These are phyloP conservation scores for Yamadazyma endophytica DNA, from an alignment of 805 yeast species.

Conservation along the genomic window DNA sequence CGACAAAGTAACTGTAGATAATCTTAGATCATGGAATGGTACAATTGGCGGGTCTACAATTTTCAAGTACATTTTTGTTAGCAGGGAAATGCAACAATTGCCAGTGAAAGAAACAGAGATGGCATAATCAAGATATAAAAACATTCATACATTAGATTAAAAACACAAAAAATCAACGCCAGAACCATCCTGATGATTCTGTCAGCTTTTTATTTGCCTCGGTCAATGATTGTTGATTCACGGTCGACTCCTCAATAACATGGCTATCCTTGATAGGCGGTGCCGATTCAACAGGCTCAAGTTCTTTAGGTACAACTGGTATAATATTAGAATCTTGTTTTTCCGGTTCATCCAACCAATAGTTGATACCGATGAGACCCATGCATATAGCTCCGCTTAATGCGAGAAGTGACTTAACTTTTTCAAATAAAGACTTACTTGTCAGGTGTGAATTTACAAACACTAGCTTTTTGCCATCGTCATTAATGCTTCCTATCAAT, in stretches of 20 bases:
- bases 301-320: neutral
- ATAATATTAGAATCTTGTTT: neutral
- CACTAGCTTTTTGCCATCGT: slow-evolving; percentile 10
- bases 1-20: slow-evolving; percentile 52
- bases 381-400: slow-evolving; percentile 21
- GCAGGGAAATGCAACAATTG: slow-evolving; percentile 22
- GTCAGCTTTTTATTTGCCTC: slow-evolving; percentile 1
- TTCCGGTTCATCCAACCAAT: slow-evolving; percentile 11
- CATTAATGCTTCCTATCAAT: slow-evolving; percentile 44
- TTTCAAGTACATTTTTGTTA: slow-evolving; percentile 45
- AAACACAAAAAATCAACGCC: slow-evolving; percentile 6
- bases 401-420: slow-evolving; percentile 20
- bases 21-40: slow-evolving; percentile 75
- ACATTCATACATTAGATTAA: neutral
- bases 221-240: neutral
- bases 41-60: slow-evolving; percentile 71
- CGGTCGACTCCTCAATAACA: neutral
- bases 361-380: slow-evolving; percentile 18
- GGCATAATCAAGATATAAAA: slow-evolving; percentile 8
- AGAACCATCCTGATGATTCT: slow-evolving; percentile 12
- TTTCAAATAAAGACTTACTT: slow-evolving; percentile 4
- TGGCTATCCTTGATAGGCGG: neutral
- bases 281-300: neutral
- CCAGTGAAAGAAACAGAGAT: slow-evolving; percentile 20
- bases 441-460: slow-evolving; percentile 7